Base-by-base conservation (phyloP, 2,329 filamentous ascomycete species). In the Fusarium globosum region DNA sequence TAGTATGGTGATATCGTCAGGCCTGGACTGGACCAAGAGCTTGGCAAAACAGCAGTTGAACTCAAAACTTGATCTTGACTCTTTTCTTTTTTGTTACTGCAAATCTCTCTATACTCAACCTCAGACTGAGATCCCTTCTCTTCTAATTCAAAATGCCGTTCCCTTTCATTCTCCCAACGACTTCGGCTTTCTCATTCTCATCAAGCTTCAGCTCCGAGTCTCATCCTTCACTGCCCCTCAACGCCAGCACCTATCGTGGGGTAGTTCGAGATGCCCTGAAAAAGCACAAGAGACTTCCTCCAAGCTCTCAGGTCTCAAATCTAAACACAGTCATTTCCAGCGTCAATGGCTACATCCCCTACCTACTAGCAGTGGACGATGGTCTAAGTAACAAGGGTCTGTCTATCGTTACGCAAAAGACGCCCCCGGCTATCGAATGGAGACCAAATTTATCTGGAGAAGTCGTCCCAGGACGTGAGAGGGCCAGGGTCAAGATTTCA, bases 151-250 rank as follows among this genome's bases (percentile, higher is more conserved):
- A 78, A 46, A 98, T 98, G 96, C 95, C 96, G 38, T 98, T 94
- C 80, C 93, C 93, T 18, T 98, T 97, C 79, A 85, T 89, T 16
- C 90, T 98, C 38, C 95, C 96, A 4, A 98, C 96, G 2, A 98
- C 96, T 10, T 97, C 95, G 39, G 90, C 92, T 61, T 92, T 97
- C 79, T 92, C 93, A 59, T 96, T 97, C 80, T 92, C 93, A 28
- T 87, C 92, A 42, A 93, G 87, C 82, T 92, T 97, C 82, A 88
- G 85, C 77, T 96, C 93, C 78, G 89, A 91, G 73, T 94, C 94
- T 6, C 96, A 98, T 82, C 96, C 96, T 7, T 97, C 96, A 1
- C 88, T 99, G 46, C 94, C 95, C 30, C 89, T 96, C 77, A 89
- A 90, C 61, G 92, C 94, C 28, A 95, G 95, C 74, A 96, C 94